These are phyloP conservation scores for Vitis cinerea DNA, from an alignment of 164 flowering plant species.

Conservation along the genomic window DNA sequence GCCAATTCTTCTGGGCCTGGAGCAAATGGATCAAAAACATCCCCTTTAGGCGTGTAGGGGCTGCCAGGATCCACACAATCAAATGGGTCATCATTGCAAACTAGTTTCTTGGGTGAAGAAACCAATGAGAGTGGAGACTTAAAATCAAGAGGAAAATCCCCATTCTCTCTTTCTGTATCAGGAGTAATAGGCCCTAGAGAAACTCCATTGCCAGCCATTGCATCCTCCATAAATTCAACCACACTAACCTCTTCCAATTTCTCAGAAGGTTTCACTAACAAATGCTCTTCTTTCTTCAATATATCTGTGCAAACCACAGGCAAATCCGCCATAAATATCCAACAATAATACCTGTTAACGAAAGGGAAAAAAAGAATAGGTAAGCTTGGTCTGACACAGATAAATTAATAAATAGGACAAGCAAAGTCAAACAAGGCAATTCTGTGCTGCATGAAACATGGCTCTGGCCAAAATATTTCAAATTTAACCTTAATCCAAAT, in stretches of 20 bases:
- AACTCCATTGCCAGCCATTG: conserved; percentile 1
- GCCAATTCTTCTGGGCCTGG: conserved; percentile 58
- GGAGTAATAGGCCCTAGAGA: conserved; percentile 48
- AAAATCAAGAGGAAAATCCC: conserved; percentile 23
- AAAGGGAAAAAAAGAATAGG: background rate
- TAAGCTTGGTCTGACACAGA: no score
- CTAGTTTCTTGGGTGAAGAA: conserved; percentile 16
- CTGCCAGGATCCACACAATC: conserved; percentile 16
- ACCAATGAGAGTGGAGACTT: conserved; percentile 31
- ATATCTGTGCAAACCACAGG: conserved; percentile 6
- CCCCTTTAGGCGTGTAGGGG: conserved; percentile 51
- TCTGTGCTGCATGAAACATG: no score
- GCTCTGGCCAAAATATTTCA: no score
- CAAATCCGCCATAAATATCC: conserved; percentile 3
- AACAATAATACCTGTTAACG: background rate
- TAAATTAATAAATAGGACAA: no score
- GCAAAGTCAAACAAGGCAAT: background rate
- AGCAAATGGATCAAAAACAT: conserved; percentile 72
- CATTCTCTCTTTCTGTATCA: conserved; percentile 27
- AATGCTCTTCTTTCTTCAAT: background rate
- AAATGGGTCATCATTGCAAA: background rate
- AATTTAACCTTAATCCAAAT: no score
- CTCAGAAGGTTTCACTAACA: background rate
- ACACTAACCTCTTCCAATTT: conserved; percentile 1
- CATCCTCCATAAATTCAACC: conserved; percentile 7